Conservation (phyloP, 768 basidiomycete species). For the Pleurotus sapidus region DNA sequence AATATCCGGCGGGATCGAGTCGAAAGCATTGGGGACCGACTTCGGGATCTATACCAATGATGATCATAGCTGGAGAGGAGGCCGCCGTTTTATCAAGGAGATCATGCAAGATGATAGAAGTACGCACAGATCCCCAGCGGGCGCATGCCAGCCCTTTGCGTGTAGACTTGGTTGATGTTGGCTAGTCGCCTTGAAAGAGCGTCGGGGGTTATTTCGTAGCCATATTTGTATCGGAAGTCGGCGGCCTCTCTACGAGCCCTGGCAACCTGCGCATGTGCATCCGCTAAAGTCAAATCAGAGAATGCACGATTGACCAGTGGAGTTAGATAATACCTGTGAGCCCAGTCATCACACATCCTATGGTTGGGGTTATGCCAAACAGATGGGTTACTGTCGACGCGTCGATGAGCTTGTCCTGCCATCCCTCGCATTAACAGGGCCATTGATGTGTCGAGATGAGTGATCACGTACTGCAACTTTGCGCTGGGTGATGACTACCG, state of each 20-base stretch:
- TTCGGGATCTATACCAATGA: slow-evolving; percentile 91
- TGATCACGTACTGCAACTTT: slow-evolving; percentile 83
- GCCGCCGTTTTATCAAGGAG: neutral
- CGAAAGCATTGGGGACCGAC: slow-evolving; percentile 97
- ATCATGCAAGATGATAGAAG: neutral
- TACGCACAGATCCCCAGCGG: slow-evolving; percentile 89
- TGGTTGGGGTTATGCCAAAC: slow-evolving; percentile 93
- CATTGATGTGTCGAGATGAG: neutral
- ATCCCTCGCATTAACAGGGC: neutral
- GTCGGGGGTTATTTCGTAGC: slow-evolving; percentile 97
- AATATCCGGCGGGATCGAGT: slow-evolving; percentile 98
- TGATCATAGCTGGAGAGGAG: slow-evolving; percentile 74
- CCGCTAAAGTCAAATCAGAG: slow-evolving; percentile 50
- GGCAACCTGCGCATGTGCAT: slow-evolving; percentile 85
- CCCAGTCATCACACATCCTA: slow-evolving; percentile 99
- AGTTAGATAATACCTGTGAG: slow-evolving; percentile 65
- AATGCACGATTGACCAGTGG: neutral
- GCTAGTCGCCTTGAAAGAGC: slow-evolving; percentile 92
- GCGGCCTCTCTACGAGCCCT: slow-evolving; percentile 89
- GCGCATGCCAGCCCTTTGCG: slow-evolving; percentile 95
- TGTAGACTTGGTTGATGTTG: slow-evolving; percentile 99
- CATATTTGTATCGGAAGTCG: slow-evolving; percentile 93
- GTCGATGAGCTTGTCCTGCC: slow-evolving; percentile 95
- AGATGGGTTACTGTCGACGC: slow-evolving; percentile 92
- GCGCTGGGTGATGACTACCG: slow-evolving; percentile 96